phyloP scores from a whole-genome alignment of 495 filamentous ascomycete genomes.

The Cercophora scortea region DNA sequence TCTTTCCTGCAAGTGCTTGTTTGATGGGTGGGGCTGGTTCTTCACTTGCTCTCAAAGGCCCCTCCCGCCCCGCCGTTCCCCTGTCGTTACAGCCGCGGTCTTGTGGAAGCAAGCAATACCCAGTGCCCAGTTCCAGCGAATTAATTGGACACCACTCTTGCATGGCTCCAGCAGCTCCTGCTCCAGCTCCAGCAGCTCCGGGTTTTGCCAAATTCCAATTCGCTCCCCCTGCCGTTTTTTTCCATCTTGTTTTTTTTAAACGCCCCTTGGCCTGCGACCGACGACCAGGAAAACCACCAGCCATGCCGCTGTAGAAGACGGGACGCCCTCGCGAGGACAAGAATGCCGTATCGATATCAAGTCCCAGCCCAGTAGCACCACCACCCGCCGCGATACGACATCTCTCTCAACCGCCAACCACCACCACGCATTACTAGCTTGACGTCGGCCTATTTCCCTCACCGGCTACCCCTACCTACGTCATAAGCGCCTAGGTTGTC shows the following conservation, averaged over 20 bases:
- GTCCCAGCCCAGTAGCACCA: neutral
- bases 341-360: constrained; percentile 31
- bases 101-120: neutral
- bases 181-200: too few relatives aligned
- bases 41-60: neutral
- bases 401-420: neutral
- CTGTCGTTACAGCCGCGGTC: neutral
- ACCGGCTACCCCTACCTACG: constrained; percentile 4
- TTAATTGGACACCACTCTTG: neutral
- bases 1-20: too few relatives aligned
- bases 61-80: neutral
- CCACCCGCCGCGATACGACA: neutral
- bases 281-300: neutral
- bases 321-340: neutral
- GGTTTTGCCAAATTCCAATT: neutral
- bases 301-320: neutral
- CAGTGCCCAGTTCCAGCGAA: neutral
- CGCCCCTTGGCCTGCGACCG: neutral
- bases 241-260: neutral
- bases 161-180: neutral
- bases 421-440: constrained; percentile 1
- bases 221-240: neutral
- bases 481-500: constrained; percentile 3
- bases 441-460: constrained; percentile 12
- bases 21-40: too few relatives aligned